Evolutionary conservation across 164 flowering plant genomes (phyloP).

Genomic region (Chimonanthus praecox): DNA sequence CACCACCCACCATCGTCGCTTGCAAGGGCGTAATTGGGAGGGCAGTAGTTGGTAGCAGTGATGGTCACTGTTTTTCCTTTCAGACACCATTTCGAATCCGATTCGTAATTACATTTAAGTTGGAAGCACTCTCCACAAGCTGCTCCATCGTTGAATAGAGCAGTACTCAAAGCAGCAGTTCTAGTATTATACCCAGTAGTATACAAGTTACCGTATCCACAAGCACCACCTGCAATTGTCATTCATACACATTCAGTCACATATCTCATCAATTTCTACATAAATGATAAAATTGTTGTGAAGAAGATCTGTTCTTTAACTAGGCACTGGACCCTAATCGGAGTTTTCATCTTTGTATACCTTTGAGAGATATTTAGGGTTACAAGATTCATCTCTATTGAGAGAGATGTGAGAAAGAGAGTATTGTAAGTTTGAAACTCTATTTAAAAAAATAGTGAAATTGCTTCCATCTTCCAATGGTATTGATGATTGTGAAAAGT

Average conservation of each 20-base stretch:
- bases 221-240: slow-evolving; percentile 56
- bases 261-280: slow-evolving; percentile 53
- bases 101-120: slow-evolving; percentile 52
- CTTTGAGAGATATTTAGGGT: too few relatives aligned
- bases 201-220: slow-evolving; percentile 52
- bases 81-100: slow-evolving; percentile 62
- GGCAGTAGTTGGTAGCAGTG: slow-evolving; percentile 92
- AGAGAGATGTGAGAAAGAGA: too few relatives aligned
- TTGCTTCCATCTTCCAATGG: too few relatives aligned
- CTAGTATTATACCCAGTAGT: slow-evolving; percentile 45
- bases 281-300: slow-evolving; percentile 28
- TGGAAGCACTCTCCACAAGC: slow-evolving; percentile 80
- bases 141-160: slow-evolving; percentile 73
- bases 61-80: slow-evolving; percentile 62
- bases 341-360: too few relatives aligned
- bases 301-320: too few relatives aligned
- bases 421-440: too few relatives aligned
- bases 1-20: slow-evolving; percentile 90
- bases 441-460: too few relatives aligned
- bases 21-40: slow-evolving; percentile 74
- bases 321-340: too few relatives aligned
- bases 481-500: too few relatives aligned
- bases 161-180: slow-evolving; percentile 76
- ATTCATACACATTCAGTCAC: slow-evolving; percentile 70
- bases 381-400: too few relatives aligned